Evolutionary conservation across 192 early-diverging fungal species (phyloP), one percentile per base, ranked within the genome.

Genomic region (Mortierella alpina): DNA sequence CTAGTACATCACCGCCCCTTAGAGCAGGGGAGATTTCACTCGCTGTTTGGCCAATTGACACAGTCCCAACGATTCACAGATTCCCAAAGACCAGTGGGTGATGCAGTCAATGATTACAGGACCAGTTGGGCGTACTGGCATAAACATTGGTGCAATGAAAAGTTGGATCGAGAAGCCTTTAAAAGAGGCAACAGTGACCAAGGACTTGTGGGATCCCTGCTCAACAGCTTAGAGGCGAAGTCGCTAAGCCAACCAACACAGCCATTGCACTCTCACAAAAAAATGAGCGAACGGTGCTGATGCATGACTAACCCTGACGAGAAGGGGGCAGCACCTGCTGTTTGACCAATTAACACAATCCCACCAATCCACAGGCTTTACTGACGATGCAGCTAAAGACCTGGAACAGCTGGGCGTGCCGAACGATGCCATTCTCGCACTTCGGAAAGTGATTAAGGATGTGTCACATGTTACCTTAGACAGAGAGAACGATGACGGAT

Each of bases 21-120:
- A 66, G 59, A 57, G 44, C 5, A 42, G 20, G 50, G 72, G 31
- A 66, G 56, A 63, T 49, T 66, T 60, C 72, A 53, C 63, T 63
- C 63, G 72, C 0, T 73, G 71, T 73, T 73, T 61, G 72, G 66
- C 64, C 63, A 73, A 66, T 66, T 73, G 18, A 73, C 72, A 73
- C 63, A 73, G 63, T 73, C 72, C 72, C 72, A 61, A 60, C 50
- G 4, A 61, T 61, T 50, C 64, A 66, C 40, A 73, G 41, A 56
- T 59, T 51, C 62, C n/a, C 63, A 60, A 66, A 59, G 63, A 66
- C 62, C 6, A 20, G 55, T 40, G 55, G n/a, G n/a, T n/a, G n/a
- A 72, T 40, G 52, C 42, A 0, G 51, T 40, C 60, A 56, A 63
- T 40, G 69, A 56, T 56, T n/a, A 72, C 42, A 55, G 58, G 41